phyloP scores from a whole-genome alignment of 768 basidiomycete species.

The Tricholoma saponaceum region DNA sequence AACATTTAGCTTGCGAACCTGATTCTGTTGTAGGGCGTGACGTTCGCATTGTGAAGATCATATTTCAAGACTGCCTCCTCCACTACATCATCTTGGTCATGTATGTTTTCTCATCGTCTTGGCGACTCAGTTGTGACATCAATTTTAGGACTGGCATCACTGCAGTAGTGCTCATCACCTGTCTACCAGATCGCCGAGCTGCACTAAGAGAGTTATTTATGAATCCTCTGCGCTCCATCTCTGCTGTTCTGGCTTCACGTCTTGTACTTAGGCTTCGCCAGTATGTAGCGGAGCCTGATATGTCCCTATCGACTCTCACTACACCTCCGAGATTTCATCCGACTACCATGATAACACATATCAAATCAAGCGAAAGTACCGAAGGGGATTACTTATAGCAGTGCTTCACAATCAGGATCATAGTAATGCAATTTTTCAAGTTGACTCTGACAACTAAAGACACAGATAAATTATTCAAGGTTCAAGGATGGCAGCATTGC shows the following conservation, averaged over 20 bases:
- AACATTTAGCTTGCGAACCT: no score
- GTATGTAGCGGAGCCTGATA: not conserved
- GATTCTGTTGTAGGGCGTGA: not conserved
- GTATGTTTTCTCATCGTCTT: not conserved
- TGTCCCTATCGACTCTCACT: constrained; percentile 9
- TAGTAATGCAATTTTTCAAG: no score
- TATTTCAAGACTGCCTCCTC: not conserved
- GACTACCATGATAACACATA: no score
- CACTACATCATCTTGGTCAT: not conserved
- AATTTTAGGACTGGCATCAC: not conserved
- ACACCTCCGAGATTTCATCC: no score
- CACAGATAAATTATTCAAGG: no score
- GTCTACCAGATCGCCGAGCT: not conserved
- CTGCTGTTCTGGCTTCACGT: not conserved
- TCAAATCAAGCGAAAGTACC: no score
- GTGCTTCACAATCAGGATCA: no score
- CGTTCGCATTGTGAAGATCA: not conserved
- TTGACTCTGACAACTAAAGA: no score
- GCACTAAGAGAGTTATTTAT: not conserved
- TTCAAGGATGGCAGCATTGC: no score
- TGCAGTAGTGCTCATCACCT: not conserved
- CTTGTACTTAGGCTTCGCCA: not conserved
- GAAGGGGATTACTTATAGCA: no score
- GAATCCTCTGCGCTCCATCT: not conserved
- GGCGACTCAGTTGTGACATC: not conserved